A percentile compares a stretch with the other conserved stretches of the same genome.
Conservation (phyloP, 176 grass and related monocot species). For the Paspalum vaginatum region DNA sequence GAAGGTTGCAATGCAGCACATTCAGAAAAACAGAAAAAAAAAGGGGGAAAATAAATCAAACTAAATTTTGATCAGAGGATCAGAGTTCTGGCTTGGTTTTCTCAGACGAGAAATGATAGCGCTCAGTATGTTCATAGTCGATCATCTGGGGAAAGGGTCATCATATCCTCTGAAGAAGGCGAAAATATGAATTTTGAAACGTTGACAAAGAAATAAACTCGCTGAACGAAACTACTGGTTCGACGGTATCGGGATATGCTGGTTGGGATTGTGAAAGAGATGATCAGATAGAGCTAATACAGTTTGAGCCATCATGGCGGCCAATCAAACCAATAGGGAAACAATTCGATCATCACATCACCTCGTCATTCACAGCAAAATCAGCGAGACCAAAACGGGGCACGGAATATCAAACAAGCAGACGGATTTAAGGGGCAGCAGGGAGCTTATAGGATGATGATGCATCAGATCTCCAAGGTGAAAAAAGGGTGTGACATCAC, state of each 20-base stretch:
- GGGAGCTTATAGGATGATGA: background rate
- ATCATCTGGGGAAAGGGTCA: conserved; percentile 65
- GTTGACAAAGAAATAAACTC: no score
- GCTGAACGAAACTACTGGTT: background rate
- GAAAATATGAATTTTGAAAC: no score
- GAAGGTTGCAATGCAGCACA: background rate
- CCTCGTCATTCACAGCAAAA: no score
- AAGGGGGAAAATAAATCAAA: background rate
- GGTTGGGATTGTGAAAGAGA: background rate
- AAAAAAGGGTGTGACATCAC: conserved; percentile 53
- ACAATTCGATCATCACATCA: conserved; percentile 40
- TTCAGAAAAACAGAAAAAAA: background rate
- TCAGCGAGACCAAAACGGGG: no score
- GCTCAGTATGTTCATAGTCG: conserved; percentile 56
- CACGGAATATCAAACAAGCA: no score
- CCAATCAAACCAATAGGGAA: conserved; percentile 68
- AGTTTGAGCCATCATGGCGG: conserved; percentile 47
- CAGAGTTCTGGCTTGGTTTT: conserved; percentile 59
- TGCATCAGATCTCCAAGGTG: conserved; percentile 56
- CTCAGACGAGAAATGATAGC: conserved; percentile 47
- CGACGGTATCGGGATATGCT: background rate
- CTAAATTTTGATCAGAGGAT: conserved; percentile 6
- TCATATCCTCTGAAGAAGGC: conserved; percentile 29
- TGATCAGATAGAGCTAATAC: conserved; percentile 59
- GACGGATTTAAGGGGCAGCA: no score